These are phyloP conservation scores for Globisporangium emineosum DNA, from an alignment of 352 stramenopile genomes.

Conservation along the genomic window DNA sequence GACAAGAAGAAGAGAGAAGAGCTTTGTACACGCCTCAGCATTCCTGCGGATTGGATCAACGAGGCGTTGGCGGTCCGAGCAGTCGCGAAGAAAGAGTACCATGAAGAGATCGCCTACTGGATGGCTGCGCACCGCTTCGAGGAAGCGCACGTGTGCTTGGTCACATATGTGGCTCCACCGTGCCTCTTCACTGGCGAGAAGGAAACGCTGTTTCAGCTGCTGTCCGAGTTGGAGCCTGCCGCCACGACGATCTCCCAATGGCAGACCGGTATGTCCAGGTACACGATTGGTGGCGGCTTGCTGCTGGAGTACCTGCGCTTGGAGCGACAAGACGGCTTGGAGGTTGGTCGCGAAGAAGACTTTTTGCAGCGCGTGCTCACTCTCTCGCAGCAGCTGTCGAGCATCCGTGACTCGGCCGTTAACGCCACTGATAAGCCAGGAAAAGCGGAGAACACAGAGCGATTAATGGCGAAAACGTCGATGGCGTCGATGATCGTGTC, in stretches of 20 bases:
- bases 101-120: constrained; percentile 74
- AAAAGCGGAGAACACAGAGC: constrained; percentile 22
- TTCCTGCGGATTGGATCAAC: constrained; percentile 68
- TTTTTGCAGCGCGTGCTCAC: constrained; percentile 60
- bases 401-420: constrained; percentile 21
- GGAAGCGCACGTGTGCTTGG: constrained; percentile 57
- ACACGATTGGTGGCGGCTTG: constrained; percentile 54
- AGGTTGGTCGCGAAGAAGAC: constrained; percentile 48
- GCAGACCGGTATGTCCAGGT: constrained; percentile 43
- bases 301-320: constrained; percentile 70
- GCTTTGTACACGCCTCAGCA: constrained; percentile 40
- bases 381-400: constrained; percentile 53
- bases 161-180: constrained; percentile 50
- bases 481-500: constrained; percentile 64
- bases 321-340: constrained; percentile 55
- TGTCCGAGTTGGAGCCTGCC: constrained; percentile 57
- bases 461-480: constrained; percentile 40
- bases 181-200: constrained; percentile 72
- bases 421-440: constrained; percentile 16
- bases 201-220: constrained; percentile 43
- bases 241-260: constrained; percentile 57
- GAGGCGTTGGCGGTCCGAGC: constrained; percentile 62
- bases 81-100: constrained; percentile 40
- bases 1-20: constrained; percentile 39
- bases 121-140: constrained; percentile 59